Percentiles rank a stretch among this genome's conserved stretches.
Evolutionary conservation across 1,139 yeast genomes (phyloP).

Genomic region (Candida pseudoviswanathii): DNA sequence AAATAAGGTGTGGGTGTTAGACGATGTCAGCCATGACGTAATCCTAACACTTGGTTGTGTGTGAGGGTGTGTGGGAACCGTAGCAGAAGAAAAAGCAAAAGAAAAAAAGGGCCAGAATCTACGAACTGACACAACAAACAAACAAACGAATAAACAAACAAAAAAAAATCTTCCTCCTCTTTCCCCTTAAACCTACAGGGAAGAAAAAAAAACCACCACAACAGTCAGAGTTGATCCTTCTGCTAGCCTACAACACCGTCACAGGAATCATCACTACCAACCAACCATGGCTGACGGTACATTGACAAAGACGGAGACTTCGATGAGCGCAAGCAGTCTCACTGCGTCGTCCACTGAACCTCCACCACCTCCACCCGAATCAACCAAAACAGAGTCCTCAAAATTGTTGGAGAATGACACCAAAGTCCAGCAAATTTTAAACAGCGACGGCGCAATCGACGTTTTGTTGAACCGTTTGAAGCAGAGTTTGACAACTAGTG

Average conservation of each 20-base stretch:
- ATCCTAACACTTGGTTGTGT: too few species aligned
- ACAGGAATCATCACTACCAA: background rate
- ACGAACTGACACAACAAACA: background rate
- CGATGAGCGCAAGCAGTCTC: slow-evolving; percentile 1
- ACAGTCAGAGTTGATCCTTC: background rate
- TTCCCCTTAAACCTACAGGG: background rate
- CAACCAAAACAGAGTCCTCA: slow-evolving; percentile 8
- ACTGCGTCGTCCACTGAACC: slow-evolving; percentile 1
- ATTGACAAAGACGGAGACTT: slow-evolving; percentile 1
- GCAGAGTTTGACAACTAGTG: slow-evolving; percentile 78
- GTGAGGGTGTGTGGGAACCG: too few species aligned
- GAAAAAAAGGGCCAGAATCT: too few species aligned
- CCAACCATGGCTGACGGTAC: slow-evolving; percentile 3
- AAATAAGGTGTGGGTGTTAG: too few species aligned
- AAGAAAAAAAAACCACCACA: background rate
- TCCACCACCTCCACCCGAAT: slow-evolving; percentile 1
- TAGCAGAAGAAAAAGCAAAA: too few species aligned
- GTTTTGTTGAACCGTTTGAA: slow-evolving; percentile 72
- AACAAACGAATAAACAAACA: background rate
- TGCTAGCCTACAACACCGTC: background rate
- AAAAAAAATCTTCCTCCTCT: background rate
- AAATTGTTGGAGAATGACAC: slow-evolving; percentile 14
- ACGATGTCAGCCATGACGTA: too few species aligned
- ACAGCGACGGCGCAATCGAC: slow-evolving; percentile 54
- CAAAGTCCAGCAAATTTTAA: slow-evolving; percentile 31